Conservation (phyloP, 1,139 yeast genomes). For the Groenewaldozyma auringiensis region DNA sequence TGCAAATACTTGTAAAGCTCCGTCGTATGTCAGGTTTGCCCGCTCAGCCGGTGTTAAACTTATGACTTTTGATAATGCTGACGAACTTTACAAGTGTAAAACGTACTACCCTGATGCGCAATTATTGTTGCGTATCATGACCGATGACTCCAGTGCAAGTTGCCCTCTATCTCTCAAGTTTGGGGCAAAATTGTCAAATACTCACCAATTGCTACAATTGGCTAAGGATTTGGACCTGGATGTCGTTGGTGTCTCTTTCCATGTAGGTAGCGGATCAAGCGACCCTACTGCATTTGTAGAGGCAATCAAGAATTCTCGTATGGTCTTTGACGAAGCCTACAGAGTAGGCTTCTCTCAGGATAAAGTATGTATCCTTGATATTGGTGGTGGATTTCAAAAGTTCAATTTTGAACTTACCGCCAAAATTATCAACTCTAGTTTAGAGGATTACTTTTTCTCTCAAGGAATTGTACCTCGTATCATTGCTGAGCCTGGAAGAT, state of each 20-base stretch:
- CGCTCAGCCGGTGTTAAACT: constrained; percentile 45
- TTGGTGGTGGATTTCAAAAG: constrained; percentile 89
- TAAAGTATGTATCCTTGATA: constrained; percentile 56
- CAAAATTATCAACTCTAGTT: constrained; percentile 46
- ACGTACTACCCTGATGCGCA: constrained; percentile 61
- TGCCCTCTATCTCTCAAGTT: constrained; percentile 86
- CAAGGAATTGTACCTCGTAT: constrained; percentile 40
- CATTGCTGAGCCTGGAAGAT: constrained; percentile 94
- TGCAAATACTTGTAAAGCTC: constrained; percentile 91
- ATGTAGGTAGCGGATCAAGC: constrained; percentile 90
- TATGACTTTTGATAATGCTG: constrained; percentile 86
- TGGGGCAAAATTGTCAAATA: constrained; percentile 63
- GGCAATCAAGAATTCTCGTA: constrained; percentile 67
- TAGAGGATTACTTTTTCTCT: constrained; percentile 52
- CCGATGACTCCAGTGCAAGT: constrained; percentile 84
- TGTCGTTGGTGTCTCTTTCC: constrained; percentile 86
- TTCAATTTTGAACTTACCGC: constrained; percentile 61
- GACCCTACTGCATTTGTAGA: constrained; percentile 60
- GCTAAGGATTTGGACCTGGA: constrained; percentile 57
- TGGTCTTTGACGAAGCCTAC: constrained; percentile 56
- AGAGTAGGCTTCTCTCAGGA: constrained; percentile 39
- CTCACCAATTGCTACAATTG: constrained; percentile 48
- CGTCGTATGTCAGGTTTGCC: constrained; percentile 72
- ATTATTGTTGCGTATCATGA: constrained; percentile 70
- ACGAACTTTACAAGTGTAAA: constrained; percentile 71